These are phyloP conservation scores for Irpex rosettiformis DNA, from an alignment of 1,284 basidiomycete species.

Conservation along the genomic window DNA sequence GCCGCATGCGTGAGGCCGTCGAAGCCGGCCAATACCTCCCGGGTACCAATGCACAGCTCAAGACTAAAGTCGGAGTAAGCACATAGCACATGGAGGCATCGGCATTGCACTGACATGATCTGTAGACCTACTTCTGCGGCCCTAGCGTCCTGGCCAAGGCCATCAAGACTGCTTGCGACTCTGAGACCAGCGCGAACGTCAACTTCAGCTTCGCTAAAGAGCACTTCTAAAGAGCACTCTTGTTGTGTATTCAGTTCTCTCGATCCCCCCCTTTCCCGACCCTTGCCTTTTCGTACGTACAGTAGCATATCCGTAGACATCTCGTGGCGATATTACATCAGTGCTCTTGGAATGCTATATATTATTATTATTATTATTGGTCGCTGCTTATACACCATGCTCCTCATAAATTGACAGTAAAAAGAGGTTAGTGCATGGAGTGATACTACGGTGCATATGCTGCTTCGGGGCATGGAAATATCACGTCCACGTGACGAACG, in stretches of 20 bases:
- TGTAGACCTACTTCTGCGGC: slow-evolving; percentile 82
- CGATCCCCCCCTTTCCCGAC: no score
- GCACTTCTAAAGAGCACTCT: slow-evolving; percentile 46
- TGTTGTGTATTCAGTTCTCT: background rate
- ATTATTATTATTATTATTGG: background rate
- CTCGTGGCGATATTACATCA: background rate
- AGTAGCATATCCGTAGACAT: background rate
- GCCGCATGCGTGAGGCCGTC: slow-evolving; percentile 67
- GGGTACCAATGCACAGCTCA: slow-evolving; percentile 71
- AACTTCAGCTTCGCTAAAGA: slow-evolving; percentile 84
- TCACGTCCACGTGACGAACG: slow-evolving; percentile 15
- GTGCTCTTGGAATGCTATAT: slow-evolving; percentile 3
- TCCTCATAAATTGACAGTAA: background rate
- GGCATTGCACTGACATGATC: slow-evolving; percentile 4
- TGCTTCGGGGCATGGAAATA: background rate
- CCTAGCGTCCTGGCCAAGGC: slow-evolving; percentile 68
- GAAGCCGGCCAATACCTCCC: slow-evolving; percentile 77
- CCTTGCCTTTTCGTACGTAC: background rate
- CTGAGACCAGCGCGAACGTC: slow-evolving; percentile 51
- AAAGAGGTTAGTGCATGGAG: background rate
- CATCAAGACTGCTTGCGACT: slow-evolving; percentile 66
- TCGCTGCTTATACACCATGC: background rate
- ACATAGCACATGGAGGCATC: background rate
- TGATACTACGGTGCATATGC: background rate
- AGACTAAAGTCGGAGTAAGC: slow-evolving; percentile 77